Conservation (phyloP, 2,329 filamentous ascomycete species). For the Aspergillus sp. region DNA sequence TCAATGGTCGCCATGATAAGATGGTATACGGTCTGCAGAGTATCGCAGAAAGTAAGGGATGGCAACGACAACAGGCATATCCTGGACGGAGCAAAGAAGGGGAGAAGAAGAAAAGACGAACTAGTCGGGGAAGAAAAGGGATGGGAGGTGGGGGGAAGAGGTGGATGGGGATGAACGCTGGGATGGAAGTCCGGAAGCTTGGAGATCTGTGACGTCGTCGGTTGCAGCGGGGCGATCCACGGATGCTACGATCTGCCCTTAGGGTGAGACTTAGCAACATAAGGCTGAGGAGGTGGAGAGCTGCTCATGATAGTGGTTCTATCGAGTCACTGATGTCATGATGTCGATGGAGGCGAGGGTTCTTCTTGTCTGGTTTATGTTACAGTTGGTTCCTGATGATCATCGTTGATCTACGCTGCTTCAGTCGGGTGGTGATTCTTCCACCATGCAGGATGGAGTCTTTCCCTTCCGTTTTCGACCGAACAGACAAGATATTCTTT, state of each 20-base stretch:
- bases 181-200: constrained; percentile 24
- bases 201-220: constrained; percentile 27
- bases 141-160: constrained; percentile 3
- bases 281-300: neutral
- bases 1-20: constrained; percentile 24
- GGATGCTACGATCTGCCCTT: constrained; percentile 5
- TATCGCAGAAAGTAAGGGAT: constrained; percentile 4
- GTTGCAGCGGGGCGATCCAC: constrained; percentile 18
- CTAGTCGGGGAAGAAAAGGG: constrained; percentile 3
- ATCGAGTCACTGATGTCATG: constrained; percentile 14
- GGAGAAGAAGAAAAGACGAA: constrained; percentile 1
- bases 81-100: constrained; percentile 5
- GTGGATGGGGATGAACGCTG: constrained; percentile 10
- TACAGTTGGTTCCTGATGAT: too few species aligned
- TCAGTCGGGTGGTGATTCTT: neutral
- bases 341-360: constrained; percentile 1
- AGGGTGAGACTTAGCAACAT: neutral
- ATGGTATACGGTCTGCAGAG: constrained; percentile 2
- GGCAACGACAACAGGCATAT: constrained; percentile 12
- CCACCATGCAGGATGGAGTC: too few species aligned
- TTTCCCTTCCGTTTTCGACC: too few species aligned
- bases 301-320: too few species aligned
- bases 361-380: neutral
- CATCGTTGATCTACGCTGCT: neutral
- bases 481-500: too few species aligned